Percentiles rank a stretch among this genome's conserved stretches.
These are phyloP conservation scores for Saccharomyces hybrid DNA, from an alignment of 1,139 yeast genomes.

Conservation along the genomic window DNA sequence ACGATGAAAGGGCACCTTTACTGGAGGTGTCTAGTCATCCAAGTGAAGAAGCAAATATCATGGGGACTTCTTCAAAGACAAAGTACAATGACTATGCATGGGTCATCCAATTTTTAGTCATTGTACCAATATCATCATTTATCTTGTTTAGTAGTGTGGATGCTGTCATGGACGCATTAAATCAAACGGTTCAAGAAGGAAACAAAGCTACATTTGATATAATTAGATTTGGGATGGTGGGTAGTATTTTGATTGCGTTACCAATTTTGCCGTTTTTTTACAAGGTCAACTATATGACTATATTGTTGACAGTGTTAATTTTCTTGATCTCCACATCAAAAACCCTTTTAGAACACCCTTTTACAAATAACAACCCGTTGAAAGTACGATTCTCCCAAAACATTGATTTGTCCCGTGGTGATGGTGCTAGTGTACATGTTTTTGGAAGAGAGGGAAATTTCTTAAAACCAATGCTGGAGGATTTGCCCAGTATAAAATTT, in stretches of 20 bases:
- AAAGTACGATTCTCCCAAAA: slow-evolving; percentile 62
- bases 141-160: slow-evolving; percentile 42
- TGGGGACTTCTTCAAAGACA: not conserved
- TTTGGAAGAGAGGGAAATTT: slow-evolving; percentile 44
- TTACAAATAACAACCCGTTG: slow-evolving; percentile 53
- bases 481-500: slow-evolving; percentile 56
- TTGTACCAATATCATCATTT: slow-evolving; percentile 59
- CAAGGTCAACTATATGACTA: slow-evolving; percentile 51
- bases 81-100: slow-evolving; percentile 52
- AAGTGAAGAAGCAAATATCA: not conserved
- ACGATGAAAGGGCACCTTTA: slow-evolving; percentile 27
- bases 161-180: slow-evolving; percentile 53
- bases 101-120: slow-evolving; percentile 61
- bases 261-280: slow-evolving; percentile 68
- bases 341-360: slow-evolving; percentile 43
- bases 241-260: slow-evolving; percentile 41
- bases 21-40: slow-evolving; percentile 6
- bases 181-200: slow-evolving; percentile 67
- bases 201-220: slow-evolving; percentile 40
- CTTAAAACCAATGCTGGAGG: slow-evolving; percentile 40
- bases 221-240: slow-evolving; percentile 37
- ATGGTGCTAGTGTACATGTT: slow-evolving; percentile 39
- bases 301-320: slow-evolving; percentile 36
- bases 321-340: slow-evolving; percentile 36
- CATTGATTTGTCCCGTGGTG: slow-evolving; percentile 37